A percentile compares a stretch with the other conserved stretches of the same genome.
Conservation (phyloP, 768 basidiomycete species). For the Tephrocybe sp. region DNA sequence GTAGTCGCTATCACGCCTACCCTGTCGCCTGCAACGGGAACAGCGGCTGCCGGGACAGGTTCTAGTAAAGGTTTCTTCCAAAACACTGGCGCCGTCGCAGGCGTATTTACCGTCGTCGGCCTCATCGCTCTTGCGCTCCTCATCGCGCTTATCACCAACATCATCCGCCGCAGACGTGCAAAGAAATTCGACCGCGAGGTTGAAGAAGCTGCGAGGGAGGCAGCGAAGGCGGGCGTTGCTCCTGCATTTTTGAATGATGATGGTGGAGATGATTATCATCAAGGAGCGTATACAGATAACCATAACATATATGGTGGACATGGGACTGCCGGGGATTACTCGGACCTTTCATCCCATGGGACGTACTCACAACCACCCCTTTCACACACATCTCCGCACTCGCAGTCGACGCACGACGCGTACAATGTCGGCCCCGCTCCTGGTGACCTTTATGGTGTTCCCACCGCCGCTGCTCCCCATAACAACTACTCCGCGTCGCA, state of each 20-base stretch:
- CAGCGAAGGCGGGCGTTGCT: slow-evolving; percentile 50
- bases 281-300: slow-evolving; percentile 9
- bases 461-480: slow-evolving; percentile 8
- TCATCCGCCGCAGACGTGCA: slow-evolving; percentile 63
- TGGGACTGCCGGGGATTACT: slow-evolving; percentile 13
- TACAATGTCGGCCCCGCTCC: slow-evolving; percentile 45
- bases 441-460: slow-evolving; percentile 32
- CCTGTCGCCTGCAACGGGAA: background rate
- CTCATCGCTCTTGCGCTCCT: slow-evolving; percentile 53
- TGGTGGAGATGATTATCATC: slow-evolving; percentile 47
- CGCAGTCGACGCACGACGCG: slow-evolving; percentile 25
- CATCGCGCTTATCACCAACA: slow-evolving; percentile 49
- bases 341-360: slow-evolving; percentile 39
- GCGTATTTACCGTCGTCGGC: slow-evolving; percentile 69
- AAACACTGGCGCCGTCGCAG: slow-evolving; percentile 75
- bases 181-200: slow-evolving; percentile 70
- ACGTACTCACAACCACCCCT: slow-evolving; percentile 52
- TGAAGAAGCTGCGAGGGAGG: slow-evolving; percentile 66
- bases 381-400: slow-evolving; percentile 20
- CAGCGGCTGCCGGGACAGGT: background rate
- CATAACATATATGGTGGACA: too few relatives aligned
- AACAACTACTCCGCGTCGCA: slow-evolving; percentile 5
- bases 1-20: background rate
- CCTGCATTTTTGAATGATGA: slow-evolving; percentile 57
- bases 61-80: slow-evolving; percentile 47